Base-by-base conservation (phyloP, 1,284 basidiomycete species). In the Wolfiporia cocos region DNA sequence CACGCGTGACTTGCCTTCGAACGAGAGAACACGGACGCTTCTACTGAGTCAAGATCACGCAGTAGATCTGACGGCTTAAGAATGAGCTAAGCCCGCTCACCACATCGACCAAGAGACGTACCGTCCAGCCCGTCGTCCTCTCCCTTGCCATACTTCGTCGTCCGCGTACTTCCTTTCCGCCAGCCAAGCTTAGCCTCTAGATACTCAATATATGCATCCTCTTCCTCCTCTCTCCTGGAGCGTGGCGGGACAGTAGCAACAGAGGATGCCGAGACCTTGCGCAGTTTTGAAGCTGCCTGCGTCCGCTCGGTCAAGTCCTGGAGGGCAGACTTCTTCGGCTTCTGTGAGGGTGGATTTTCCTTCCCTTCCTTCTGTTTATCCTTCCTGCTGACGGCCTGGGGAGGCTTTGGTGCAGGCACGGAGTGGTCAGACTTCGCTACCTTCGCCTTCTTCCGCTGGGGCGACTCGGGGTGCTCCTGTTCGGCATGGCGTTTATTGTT, bases 391-490 rank as follows among this genome's bases (percentile, higher is more conserved):
- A 7, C 3, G 30, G 7, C n/a, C 18, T 17, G 17, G 45, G 5
- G 18, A n/a, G n/a, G n/a, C n/a, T n/a, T n/a, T 10, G 31, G 12
- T 3, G 14, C 10, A 9, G 30, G 7, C n/a, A 19, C 22, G 17
- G 45, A 6, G 18, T n/a, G n/a, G n/a, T n/a, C n/a, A n/a, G n/a
- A n/a, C n/a, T 36, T 17, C 17, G 39, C 41, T 34, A 51, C 49
- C 52, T 65, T 68, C 29, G 55, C 42, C 56, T 70, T 74, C 59
- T 81, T 81, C 22, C 63, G 49, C 36, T 64, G 56, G 6, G 72
- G 71, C 2, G 62, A 67, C 4, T 71, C 66, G 14, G 46, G 46
- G 47, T 67, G 65, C 14, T 70, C 71, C 10, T 61, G 60, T 34
- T 70, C 67, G 0, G 66, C 68, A 18, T 31, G 40, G 19, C 55